Base-by-base conservation (phyloP, 352 stramenopile genomes). In the Plasmopara viticola region DNA sequence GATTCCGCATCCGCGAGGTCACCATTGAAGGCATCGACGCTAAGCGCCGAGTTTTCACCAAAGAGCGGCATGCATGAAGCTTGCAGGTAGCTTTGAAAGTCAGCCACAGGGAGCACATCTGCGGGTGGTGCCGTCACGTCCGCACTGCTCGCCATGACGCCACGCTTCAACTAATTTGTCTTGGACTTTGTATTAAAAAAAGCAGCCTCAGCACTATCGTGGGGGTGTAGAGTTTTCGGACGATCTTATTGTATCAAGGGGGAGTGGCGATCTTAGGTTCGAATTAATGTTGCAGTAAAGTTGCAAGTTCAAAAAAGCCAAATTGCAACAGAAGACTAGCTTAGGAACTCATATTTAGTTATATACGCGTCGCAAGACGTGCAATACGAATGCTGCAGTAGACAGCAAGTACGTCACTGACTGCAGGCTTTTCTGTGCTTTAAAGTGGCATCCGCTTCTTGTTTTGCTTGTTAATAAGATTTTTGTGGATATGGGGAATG, bases 401-500 rank as follows among this genome's bases (percentile, higher is more conserved):
- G 18, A 25, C 1, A 25, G 20, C 20, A 25, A 25, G 20, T 25
- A 25, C 38, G 18, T 51, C 46, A 51, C 50, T 40, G 37, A n/a
- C 15, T n/a, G 34, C 12, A 10, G 41, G 18, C n/a, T 8, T 44
- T 42, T 51, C 8, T 25, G 31, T 44, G n/a, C 34, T 56, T 50
- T 84, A 89, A 60, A 89, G 72, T 46, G 77, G 68, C 44, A 78
- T 70, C 56, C 89, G 90, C 75, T 94, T 93, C 71, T 94, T 94
- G 50, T 72, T 78, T 62, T 88, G 74, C 85, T 99, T 99, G 85
- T 97, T 99, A 72, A 99, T 98, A 45, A 99, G 94, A 44, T 93
- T 98, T 81, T 99, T 99, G 93, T 99, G 97, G 71, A 99, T 99
- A 80, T 99, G 93, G 31, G 97, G 97, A 65, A 99, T 99, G 51